phyloP scores from a whole-genome alignment of 495 filamentous ascomycete genomes.

The Neurospora terricola region DNA sequence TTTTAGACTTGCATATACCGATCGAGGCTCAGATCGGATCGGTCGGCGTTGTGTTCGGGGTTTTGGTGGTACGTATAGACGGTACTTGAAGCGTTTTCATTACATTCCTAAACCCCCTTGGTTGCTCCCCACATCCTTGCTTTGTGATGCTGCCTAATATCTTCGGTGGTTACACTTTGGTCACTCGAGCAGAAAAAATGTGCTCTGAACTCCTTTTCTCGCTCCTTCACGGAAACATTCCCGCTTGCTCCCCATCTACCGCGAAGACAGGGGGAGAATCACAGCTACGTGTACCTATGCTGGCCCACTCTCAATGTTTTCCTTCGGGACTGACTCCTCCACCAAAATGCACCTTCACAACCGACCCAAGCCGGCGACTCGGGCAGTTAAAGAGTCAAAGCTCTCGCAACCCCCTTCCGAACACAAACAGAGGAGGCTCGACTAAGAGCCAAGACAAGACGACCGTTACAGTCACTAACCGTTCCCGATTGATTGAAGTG shows the following conservation, averaged over 20 bases:
- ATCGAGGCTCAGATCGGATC: not conserved
- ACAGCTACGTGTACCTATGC: too few species aligned
- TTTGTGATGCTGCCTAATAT: not conserved
- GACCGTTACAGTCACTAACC: not conserved
- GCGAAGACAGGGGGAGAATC: too few species aligned
- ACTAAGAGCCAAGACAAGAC: not conserved
- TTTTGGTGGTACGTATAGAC: not conserved
- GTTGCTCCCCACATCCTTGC: not conserved
- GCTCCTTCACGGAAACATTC: not conserved
- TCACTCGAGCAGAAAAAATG: not conserved
- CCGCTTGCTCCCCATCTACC: not conserved
- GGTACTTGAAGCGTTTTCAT: not conserved
- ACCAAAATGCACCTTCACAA: not conserved
- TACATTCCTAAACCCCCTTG: not conserved
- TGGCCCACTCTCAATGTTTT: not conserved
- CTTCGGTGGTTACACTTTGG: not conserved
- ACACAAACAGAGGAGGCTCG: not conserved
- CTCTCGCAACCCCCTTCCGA: not conserved
- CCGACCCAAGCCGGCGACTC: not conserved
- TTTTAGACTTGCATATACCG: not conserved
- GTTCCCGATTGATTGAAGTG: not conserved
- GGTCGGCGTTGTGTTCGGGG: not conserved
- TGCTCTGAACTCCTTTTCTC: not conserved
- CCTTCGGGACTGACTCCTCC: not conserved
- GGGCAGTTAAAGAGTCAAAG: not conserved